Evolutionary conservation across 495 filamentous ascomycete species (phyloP), one percentile per base, ranked within the genome.

Genomic region (Annulohypoxylon stygium): DNA sequence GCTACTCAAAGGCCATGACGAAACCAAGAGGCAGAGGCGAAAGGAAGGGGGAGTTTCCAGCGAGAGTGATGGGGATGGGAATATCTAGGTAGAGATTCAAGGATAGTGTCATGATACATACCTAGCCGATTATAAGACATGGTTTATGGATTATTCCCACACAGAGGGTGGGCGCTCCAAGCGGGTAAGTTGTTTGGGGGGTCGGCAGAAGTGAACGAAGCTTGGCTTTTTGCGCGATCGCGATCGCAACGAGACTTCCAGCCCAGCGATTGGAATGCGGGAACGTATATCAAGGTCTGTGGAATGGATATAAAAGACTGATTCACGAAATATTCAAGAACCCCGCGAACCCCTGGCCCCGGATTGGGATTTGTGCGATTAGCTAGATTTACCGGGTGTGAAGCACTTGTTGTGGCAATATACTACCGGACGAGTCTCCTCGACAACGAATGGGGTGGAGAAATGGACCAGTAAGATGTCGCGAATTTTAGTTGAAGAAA

Each of bases 81-180:
- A 47, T 12, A 20, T 7, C 43, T 47, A 47, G 43, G 43, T 47
- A 47, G 43, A 47, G 43, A 47, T 47, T 47, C n/a, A 47, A 47
- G 43, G 68, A 61, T 67, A 66, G 61, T 61, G 50, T 62, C 61
- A 70, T 58, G 47, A 73, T 67, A 89, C 90, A 83, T 83, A 90
- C 91, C 88, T 86, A 92, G 81, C 63, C 90, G 89, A 86, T 92
- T 91, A 83, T 93, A 93, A 78, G 90, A 87, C 86, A 88, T 88
- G 82, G 78, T 83, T 77, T 25, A 67, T 73, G 9, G 26, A 60
- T 45, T 75, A 63, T 72, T 37, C 55, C 67, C 64, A 61, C 67
- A 55, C 67, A 50, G 59, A 62, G 50, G 62, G 67, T 67, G 59
- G 67, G 72, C 67, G 67, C 72, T 67, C 67, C 36, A 67, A 37